Percentiles rank a stretch among this genome's conserved stretches.
phyloP scores from a whole-genome alignment of 345 rosid species.

The Acer yangbiense region DNA sequence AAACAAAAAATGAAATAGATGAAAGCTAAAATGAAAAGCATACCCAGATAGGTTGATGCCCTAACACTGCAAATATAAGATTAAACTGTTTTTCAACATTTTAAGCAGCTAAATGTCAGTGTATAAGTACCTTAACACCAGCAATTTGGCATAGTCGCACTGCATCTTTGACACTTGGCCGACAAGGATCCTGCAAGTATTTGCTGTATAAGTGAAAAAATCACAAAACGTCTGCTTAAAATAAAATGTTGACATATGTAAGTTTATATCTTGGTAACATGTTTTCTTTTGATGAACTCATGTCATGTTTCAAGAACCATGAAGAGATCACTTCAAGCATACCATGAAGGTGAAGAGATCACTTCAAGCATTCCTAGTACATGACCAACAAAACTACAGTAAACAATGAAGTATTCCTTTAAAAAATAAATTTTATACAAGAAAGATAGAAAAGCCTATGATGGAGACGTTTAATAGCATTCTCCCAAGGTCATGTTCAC shows the following conservation, averaged over 20 bases:
- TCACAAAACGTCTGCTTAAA: neutral
- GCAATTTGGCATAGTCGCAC: conserved; percentile 78
- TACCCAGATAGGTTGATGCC: neutral
- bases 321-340: neutral
- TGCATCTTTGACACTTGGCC: conserved; percentile 76
- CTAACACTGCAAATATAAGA: neutral
- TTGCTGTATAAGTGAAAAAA: conserved; percentile 11
- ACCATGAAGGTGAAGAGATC: neutral
- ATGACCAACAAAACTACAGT: conserved; percentile 1
- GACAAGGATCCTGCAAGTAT: conserved; percentile 89
- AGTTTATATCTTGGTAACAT: neutral
- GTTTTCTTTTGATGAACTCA: neutral
- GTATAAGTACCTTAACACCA: conserved; percentile 74
- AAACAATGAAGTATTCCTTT: neutral
- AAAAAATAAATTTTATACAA: neutral
- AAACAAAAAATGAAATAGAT: too few species aligned
- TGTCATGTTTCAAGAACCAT: neutral
- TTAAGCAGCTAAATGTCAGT: neutral
- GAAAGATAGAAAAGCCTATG: neutral
- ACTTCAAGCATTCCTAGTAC: neutral
- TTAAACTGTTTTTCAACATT: neutral
- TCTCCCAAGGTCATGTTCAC: neutral
- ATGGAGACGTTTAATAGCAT: neutral
- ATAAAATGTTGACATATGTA: neutral
- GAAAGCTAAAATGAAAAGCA: neutral